A percentile compares a stretch with the other conserved stretches of the same genome.
Evolutionary conservation across 257 asterid genomes (phyloP).

Genomic region (Verbena officinalis): DNA sequence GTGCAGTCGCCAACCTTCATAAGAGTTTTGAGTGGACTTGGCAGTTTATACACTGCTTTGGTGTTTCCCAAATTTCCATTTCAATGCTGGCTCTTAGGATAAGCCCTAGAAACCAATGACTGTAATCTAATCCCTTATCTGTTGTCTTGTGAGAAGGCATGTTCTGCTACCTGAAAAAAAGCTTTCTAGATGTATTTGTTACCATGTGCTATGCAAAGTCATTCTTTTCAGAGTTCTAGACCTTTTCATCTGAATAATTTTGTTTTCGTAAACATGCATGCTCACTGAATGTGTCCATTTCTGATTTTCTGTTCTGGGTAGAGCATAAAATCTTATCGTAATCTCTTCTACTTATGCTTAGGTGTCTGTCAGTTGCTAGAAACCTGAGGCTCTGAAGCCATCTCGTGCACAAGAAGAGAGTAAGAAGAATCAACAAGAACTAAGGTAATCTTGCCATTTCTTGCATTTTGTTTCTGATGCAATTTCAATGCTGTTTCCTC

Average conservation of each 20-base stretch:
- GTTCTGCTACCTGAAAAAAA: not conserved
- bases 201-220: not conserved
- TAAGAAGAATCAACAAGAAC: constrained; percentile 52
- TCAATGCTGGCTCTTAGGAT: not conserved
- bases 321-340: not conserved
- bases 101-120: not conserved
- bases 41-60: not conserved
- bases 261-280: not conserved
- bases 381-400: constrained; percentile 55
- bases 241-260: not conserved
- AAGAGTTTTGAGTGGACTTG: not conserved
- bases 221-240: constrained; percentile 1
- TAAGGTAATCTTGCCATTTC: constrained; percentile 41
- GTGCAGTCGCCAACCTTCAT: not conserved
- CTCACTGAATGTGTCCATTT: not conserved
- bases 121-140: not conserved
- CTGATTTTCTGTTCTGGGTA: not conserved
- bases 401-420: constrained; percentile 66
- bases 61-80: not conserved
- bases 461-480: constrained; percentile 1
- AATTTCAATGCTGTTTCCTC: constrained; percentile 1
- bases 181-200: not conserved
- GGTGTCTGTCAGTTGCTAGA: constrained; percentile 52
- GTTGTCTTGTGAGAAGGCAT: not conserved
- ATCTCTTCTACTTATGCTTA: constrained; percentile 23